Base-by-base conservation (phyloP, 1,139 yeast genomes). In the Pichia sp. region DNA sequence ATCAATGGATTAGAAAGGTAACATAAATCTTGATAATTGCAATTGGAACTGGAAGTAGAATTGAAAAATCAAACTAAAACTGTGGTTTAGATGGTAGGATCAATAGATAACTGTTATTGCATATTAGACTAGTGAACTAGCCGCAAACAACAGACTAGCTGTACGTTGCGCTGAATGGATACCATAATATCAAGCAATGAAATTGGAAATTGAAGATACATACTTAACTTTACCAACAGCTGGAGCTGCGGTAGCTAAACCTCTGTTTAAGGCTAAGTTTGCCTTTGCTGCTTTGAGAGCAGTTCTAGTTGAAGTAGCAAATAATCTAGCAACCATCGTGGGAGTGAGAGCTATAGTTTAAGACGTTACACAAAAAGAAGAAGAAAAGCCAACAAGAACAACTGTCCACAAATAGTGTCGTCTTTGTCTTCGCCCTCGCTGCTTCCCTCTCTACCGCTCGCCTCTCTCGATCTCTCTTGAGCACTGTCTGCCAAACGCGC, bases 271-370 rank as follows among this genome's bases (percentile, higher is more conserved):
- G 73, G 81, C 75, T 70, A 79, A 70, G 77, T 84, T 84, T 72
- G 90, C 88, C 81, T 83, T 86, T 69, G 93, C 95, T 69, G 93
- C 93, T 75, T 83, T 83, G 76, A 85, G 81, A 70, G 96, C 96
- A 73, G 87, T 80, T 79, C 91, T 90, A 69, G 96, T 82, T 70
- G 89, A 77, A 73, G 89, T 80, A 79, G 90, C 86, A 77, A 87
- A 84, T 77, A 89, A 84, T 84, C 96, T 89, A 75, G 96, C 69
- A 64, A 66, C 69, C 69, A 66, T 66, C 59, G 57, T 62, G 52
- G 54, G 54, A 50, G 55, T 55, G 59, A 54, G 56, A 53, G 54
- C 53, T 52, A 48, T 50, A 50, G 30, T 48, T 48, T 52, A 51
- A 25, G 45, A 38, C 51, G 45, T 39, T 47, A 28, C 28, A 3